Conservation (phyloP, 129 eudicot species). For the Artemisia annua region DNA sequence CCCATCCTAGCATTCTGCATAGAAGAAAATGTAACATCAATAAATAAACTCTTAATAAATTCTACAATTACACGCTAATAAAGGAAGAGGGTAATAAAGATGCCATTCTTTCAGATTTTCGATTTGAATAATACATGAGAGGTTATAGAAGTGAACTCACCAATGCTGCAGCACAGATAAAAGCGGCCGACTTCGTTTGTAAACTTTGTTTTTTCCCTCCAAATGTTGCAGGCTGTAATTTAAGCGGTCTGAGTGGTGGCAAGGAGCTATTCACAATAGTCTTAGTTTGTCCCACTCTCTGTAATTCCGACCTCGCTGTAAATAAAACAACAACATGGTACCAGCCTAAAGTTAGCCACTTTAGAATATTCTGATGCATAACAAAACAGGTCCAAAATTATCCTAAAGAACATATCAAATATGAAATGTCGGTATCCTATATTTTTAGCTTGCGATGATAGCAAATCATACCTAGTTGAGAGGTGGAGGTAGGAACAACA, state of each 20-base stretch:
- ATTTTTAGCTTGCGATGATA: not conserved
- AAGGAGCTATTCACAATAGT: slow-evolving; percentile 22
- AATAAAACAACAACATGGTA: slow-evolving; percentile 18
- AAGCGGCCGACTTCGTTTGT: slow-evolving; percentile 41
- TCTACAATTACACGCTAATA: not conserved
- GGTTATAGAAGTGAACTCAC: slow-evolving; percentile 39
- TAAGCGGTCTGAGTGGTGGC: slow-evolving; percentile 28
- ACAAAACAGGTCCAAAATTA: slow-evolving; percentile 12
- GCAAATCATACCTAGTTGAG: slow-evolving; percentile 43
- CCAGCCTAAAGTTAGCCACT: slow-evolving; percentile 11
- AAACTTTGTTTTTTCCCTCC: slow-evolving; percentile 26
- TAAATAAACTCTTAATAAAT: too few species aligned
- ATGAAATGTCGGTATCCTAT: not conserved
- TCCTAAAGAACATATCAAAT: not conserved
- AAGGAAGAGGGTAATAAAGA: slow-evolving; percentile 8
- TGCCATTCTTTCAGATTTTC: not conserved
- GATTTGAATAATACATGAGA: slow-evolving; percentile 3
- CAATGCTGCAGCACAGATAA: slow-evolving; percentile 65
- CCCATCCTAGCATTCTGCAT: slow-evolving; percentile 74
- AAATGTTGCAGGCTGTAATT: slow-evolving; percentile 30
- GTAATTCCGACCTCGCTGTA: slow-evolving; percentile 45
- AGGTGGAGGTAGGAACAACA: slow-evolving; percentile 39
- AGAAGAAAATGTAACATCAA: not conserved
- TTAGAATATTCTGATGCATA: not conserved
- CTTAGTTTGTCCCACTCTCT: slow-evolving; percentile 33